These are phyloP conservation scores for Clohesyomyces aquaticus DNA, from an alignment of 495 filamentous ascomycete species.

Conservation along the genomic window DNA sequence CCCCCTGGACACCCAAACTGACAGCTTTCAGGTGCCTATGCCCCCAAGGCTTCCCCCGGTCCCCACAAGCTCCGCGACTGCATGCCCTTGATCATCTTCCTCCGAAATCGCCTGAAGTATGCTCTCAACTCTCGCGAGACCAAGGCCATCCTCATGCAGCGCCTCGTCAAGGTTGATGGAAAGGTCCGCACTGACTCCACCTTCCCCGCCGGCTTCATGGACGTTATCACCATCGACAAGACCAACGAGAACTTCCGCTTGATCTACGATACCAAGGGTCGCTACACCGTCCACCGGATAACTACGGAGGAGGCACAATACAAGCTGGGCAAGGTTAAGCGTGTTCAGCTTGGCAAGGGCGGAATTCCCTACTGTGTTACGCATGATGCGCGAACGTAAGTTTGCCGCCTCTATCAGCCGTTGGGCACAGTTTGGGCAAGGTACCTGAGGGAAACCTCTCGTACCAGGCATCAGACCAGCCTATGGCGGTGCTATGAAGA, in stretches of 20 bases:
- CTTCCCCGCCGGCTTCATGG: constrained; percentile 98
- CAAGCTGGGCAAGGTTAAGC: constrained; percentile 99
- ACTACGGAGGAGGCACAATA: constrained; percentile 96
- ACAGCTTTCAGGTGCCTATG: constrained; percentile 64
- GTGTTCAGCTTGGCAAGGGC: constrained; percentile 97
- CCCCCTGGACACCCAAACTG: background rate
- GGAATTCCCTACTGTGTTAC: constrained; percentile 99
- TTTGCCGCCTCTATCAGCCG: constrained; percentile 91
- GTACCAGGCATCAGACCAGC: constrained; percentile 33
- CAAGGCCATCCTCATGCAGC: constrained; percentile 98
- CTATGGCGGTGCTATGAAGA: constrained; percentile 64
- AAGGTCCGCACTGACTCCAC: constrained; percentile 99
- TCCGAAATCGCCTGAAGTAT: constrained; percentile 99
- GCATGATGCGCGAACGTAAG: constrained; percentile 99
- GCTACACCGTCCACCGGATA: constrained; percentile 99
- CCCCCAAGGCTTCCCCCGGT: constrained; percentile 92
- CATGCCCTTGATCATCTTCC: constrained; percentile 98
- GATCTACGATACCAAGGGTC: constrained; percentile 99
- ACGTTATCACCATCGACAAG: constrained; percentile 98
- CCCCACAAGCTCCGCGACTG: constrained; percentile 99
- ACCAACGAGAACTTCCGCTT: constrained; percentile 99
- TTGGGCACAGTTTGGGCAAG: constrained; percentile 96
- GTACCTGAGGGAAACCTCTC: constrained; percentile 29
- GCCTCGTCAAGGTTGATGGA: constrained; percentile 98
- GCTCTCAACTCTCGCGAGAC: constrained; percentile 97